phyloP scores from a whole-genome alignment of 2,329 filamentous ascomycete genomes.

The Ophiocordyceps robertsii region DNA sequence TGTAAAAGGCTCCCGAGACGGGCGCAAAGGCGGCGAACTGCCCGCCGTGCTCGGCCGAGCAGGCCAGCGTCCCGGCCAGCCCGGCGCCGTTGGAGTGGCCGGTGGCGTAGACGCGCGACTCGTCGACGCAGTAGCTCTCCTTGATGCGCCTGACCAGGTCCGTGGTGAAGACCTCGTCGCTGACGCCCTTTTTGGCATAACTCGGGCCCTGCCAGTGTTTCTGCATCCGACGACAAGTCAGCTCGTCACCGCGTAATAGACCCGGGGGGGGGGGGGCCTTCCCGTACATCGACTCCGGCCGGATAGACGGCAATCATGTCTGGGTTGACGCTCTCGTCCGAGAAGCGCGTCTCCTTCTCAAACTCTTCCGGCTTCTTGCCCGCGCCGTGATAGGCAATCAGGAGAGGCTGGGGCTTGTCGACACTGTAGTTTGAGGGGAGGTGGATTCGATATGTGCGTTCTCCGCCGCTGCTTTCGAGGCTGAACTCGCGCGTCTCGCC shows the following conservation, averaged over 20 bases:
- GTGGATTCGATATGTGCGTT: constrained; percentile 8
- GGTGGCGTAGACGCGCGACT: constrained; percentile 25
- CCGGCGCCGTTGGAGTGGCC: constrained; percentile 32
- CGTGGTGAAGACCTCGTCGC: constrained; percentile 28
- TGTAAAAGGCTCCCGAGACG: constrained; percentile 28
- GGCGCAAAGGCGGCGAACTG: constrained; percentile 28
- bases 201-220: constrained; percentile 25
- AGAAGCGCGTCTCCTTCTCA: constrained; percentile 23
- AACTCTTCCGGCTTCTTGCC: constrained; percentile 18
- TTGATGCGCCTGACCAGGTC: constrained; percentile 27
- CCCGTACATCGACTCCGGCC: constrained; percentile 24
- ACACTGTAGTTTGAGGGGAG: constrained; percentile 17
- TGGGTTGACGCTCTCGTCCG: constrained; percentile 21
- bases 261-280: no score
- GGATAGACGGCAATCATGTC: constrained; percentile 29
- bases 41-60: constrained; percentile 18
- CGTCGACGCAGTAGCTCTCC: constrained; percentile 23
- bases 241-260: no score
- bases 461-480: constrained; percentile 9
- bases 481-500: constrained; percentile 9
- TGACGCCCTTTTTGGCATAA: constrained; percentile 16
- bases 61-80: constrained; percentile 27
- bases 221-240: constrained; percentile 9
- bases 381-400: constrained; percentile 33
- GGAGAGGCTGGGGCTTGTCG: constrained; percentile 20